Evolutionary conservation across 176 grass and related monocot genomes (phyloP).

Genomic region (Triticum monococcum): DNA sequence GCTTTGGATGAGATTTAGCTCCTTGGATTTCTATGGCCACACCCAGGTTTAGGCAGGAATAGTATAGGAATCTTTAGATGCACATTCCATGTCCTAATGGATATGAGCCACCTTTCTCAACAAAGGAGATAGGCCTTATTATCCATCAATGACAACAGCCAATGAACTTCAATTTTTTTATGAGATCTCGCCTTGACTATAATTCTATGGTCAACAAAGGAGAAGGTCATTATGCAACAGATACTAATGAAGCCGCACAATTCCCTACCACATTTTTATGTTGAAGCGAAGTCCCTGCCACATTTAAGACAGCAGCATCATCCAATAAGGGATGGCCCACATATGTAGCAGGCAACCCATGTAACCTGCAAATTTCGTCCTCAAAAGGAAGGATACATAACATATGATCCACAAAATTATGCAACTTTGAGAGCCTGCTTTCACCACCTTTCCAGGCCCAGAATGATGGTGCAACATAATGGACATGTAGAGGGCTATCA

Average conservation of each 20-base stretch:
- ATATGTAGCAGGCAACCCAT: constrained; percentile 85
- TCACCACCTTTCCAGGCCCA: constrained; percentile 98
- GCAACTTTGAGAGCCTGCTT: constrained; percentile 62
- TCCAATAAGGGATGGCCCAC: constrained; percentile 89
- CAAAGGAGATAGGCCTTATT: not conserved
- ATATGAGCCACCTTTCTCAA: not conserved
- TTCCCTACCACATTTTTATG: constrained; percentile 14
- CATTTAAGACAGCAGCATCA: constrained; percentile 62
- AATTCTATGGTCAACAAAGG: not conserved
- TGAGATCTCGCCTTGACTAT: not conserved
- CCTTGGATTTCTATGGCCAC: not conserved
- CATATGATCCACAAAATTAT: constrained; percentile 76
- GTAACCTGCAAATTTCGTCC: constrained; percentile 73
- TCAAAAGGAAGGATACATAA: constrained; percentile 98
- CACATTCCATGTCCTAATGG: not conserved
- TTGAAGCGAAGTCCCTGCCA: constrained; percentile 9
- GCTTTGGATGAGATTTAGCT: not conserved
- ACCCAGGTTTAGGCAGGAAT: not conserved
- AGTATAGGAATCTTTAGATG: not conserved
- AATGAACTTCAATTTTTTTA: not conserved
- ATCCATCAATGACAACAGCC: not conserved
- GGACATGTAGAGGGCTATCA: constrained; percentile 61
- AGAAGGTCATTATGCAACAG: constrained; percentile 16
- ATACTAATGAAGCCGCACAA: not conserved
- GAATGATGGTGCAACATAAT: constrained; percentile 96